Evolutionary conservation across 2,329 filamentous ascomycete genomes (phyloP).

Genomic region (Polychaeton citri): DNA sequence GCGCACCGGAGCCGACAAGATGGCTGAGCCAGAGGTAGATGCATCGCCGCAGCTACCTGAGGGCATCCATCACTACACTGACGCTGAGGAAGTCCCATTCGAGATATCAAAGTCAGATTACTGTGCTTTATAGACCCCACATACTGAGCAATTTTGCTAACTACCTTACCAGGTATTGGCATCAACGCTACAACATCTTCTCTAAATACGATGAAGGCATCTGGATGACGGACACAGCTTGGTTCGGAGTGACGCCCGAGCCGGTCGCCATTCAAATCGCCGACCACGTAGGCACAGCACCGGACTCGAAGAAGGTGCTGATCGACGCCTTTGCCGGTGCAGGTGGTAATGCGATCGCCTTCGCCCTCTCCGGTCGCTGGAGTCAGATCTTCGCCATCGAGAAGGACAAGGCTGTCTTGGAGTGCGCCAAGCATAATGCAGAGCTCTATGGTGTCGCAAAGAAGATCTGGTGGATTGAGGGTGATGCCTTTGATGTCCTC

Average conservation of each 20-base stretch:
- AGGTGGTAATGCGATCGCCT: conserved; percentile 90
- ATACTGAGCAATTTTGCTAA: conserved; percentile 1
- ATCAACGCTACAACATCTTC: conserved; percentile 79
- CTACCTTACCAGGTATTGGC: conserved; percentile 58
- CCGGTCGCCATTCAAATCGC: conserved; percentile 79
- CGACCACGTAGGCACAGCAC: conserved; percentile 48
- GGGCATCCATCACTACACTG: conserved; percentile 62
- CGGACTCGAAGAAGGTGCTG: conserved; percentile 48
- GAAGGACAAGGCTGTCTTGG: conserved; percentile 63
- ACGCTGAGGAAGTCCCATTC: conserved; percentile 58
- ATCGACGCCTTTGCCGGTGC: conserved; percentile 86
- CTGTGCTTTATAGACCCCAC: not conserved
- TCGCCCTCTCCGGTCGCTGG: conserved; percentile 70
- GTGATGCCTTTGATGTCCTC: conserved; percentile 71
- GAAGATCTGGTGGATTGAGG: conserved; percentile 73
- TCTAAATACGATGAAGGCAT: conserved; percentile 76
- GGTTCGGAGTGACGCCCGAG: conserved; percentile 95
- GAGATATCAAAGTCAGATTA: conserved; percentile 68
- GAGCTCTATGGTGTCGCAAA: conserved; percentile 65
- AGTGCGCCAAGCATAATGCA: conserved; percentile 88
- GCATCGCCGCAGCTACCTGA: conserved; percentile 27
- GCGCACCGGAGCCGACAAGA: no score
- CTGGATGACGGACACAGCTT: conserved; percentile 82
- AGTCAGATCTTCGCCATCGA: conserved; percentile 79
- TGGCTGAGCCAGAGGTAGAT: no score